Evolutionary conservation across 2,329 filamentous ascomycete species (phyloP).

Genomic region (Fusarium sp.): DNA sequence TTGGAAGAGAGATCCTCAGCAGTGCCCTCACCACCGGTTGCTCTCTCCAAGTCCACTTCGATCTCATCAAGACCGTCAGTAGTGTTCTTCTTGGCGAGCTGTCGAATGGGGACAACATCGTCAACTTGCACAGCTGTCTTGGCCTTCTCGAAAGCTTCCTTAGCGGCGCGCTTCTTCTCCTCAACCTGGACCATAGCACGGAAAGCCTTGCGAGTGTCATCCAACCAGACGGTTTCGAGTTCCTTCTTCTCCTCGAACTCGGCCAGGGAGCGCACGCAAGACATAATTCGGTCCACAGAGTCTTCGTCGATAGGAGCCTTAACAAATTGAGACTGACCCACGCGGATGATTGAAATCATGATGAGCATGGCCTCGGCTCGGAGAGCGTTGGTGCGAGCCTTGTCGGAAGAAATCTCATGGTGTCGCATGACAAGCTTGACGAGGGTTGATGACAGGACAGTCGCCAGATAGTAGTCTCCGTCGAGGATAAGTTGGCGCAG

Average conservation of each 20-base stretch:
- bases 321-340: conserved; percentile 98
- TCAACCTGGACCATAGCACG: conserved; percentile 96
- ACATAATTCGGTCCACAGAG: conserved; percentile 98
- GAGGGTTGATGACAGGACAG: conserved; percentile 93
- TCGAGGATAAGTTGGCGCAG: conserved; percentile 95
- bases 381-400: conserved; percentile 89
- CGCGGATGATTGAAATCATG: conserved; percentile 98
- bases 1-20: conserved; percentile 92
- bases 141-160: conserved; percentile 91
- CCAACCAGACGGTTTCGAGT: conserved; percentile 89
- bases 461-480: conserved; percentile 95
- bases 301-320: conserved; percentile 98
- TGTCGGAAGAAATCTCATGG: conserved; percentile 88
- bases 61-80: conserved; percentile 86
- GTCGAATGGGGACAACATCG: conserved; percentile 91
- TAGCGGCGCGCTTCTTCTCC: conserved; percentile 96
- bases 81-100: conserved; percentile 91
- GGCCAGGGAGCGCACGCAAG: conserved; percentile 89
- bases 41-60: conserved; percentile 90
- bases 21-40: conserved; percentile 87
- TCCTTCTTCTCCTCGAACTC: conserved; percentile 92
- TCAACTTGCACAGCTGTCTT: conserved; percentile 96
- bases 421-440: conserved; percentile 99
- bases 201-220: conserved; percentile 96
- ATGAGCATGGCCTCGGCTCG: conserved; percentile 98